Evolutionary conservation across 2,329 filamentous ascomycete species (phyloP), one percentile per base, ranked within the genome.

Genomic region (Penicillium sp.): DNA sequence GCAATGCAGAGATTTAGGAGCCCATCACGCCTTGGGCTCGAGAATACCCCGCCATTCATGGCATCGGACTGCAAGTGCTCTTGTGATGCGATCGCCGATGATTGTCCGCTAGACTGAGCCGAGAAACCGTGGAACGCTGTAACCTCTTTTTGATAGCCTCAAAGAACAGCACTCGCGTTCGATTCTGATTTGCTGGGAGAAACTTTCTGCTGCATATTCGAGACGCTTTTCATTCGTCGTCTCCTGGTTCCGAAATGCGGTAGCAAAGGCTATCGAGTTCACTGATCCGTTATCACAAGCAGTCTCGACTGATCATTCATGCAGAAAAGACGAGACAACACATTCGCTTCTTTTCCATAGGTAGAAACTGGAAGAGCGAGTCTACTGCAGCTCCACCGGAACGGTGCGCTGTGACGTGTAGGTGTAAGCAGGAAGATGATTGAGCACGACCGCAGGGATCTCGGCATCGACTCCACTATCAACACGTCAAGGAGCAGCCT

Each of bases 401-500:
- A 20, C 9, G 8, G 20, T 38, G 35, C 10, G 18, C 35, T 38
- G 35, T 22, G 35, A 38, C 18, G 16, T 22, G 16, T 18, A 2
- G 11, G 18, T 2, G 10, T 20, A 11, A 38, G 35, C 35, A 38
- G 16, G 9, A 36, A 22, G 5, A 5, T 5, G 18, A 20, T 10
- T 38, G 35, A 11, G 16, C 18, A 36, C 16, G 10, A 20, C 14
- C 22, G 16, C 25, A 20, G 27, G 27, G 24, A 39, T 45, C 57
- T 59, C 49, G 53, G 55, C 57, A 44, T 39, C 38, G 41, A 28
- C 38, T 49, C 45, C 49, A 52, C 40, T 44, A 27, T 44, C 18
- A 41, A 44, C 44, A 38, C 30, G 57, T 55, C 55, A 59, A 59
- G 57, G 24, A 50, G 38, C 40, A 31, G 22, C 33, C 20, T 22